These are phyloP conservation scores for Starmerella powellii DNA, from an alignment of 805 yeast species.

Conservation along the genomic window DNA sequence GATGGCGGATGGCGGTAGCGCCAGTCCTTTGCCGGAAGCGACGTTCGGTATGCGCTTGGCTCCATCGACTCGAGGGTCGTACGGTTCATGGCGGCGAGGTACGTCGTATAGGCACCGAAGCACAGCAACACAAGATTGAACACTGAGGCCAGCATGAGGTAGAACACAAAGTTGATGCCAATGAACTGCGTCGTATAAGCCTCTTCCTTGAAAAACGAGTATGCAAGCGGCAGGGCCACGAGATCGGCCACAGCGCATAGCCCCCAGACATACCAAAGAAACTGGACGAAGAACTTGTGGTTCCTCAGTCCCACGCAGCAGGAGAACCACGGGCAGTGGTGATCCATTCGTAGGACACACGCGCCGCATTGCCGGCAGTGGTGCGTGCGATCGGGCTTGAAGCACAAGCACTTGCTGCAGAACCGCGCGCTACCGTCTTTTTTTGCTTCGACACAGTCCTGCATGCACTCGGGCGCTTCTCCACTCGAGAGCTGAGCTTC, in stretches of 20 bases:
- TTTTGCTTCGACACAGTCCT: conserved; percentile 30
- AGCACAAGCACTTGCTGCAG: conserved; percentile 33
- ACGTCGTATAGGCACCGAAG: conserved; percentile 39
- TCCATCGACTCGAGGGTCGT: conserved; percentile 70
- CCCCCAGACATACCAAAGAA: conserved; percentile 43
- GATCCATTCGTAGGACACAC: conserved; percentile 45
- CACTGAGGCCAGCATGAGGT: conserved; percentile 42
- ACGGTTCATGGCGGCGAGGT: conserved; percentile 47
- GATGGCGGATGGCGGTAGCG: conserved; percentile 35
- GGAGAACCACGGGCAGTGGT: conserved; percentile 83
- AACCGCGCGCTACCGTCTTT: conserved; percentile 33
- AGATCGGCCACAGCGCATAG: conserved; percentile 9
- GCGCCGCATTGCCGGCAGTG: conserved; percentile 33
- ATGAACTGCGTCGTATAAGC: conserved; percentile 32
- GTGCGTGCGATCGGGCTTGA: conserved; percentile 37
- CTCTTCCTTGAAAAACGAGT: conserved; percentile 16
- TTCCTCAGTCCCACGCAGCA: conserved; percentile 73
- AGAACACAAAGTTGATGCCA: conserved; percentile 48
- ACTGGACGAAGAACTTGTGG: conserved; percentile 70
- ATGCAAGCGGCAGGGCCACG: conserved; percentile 14
- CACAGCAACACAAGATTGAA: conserved; percentile 45
- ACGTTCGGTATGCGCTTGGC: conserved; percentile 28
- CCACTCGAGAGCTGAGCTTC: neutral
- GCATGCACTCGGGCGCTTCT: conserved; percentile 23
- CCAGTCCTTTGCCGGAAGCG: conserved; percentile 27